Evolutionary conservation across 2,329 filamentous ascomycete genomes (phyloP).

Genomic region (Verticillium dahliae): DNA sequence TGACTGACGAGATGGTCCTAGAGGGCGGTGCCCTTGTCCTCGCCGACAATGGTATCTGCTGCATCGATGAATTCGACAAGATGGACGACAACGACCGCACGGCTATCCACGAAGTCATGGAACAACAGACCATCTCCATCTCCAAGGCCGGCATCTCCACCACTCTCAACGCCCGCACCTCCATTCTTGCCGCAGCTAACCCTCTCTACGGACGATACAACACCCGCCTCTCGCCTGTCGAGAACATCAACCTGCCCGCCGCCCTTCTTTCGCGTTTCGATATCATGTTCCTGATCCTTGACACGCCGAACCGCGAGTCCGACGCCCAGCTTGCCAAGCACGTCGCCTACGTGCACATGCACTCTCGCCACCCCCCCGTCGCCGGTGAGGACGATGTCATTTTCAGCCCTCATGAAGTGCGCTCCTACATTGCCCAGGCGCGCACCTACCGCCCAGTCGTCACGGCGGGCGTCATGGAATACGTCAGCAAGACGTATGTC

Average conservation of each 20-base stretch:
- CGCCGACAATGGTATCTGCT: slow-evolving; percentile 79
- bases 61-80: slow-evolving; percentile 84
- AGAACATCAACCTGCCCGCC: slow-evolving; percentile 99
- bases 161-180: slow-evolving; percentile 91
- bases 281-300: slow-evolving; percentile 90
- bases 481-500: slow-evolving; percentile 96
- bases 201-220: slow-evolving; percentile 98
- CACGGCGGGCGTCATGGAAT: slow-evolving; percentile 80
- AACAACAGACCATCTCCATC: slow-evolving; percentile 81
- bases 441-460: slow-evolving; percentile 84
- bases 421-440: slow-evolving; percentile 91
- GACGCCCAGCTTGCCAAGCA: slow-evolving; percentile 94
- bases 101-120: slow-evolving; percentile 83
- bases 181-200: slow-evolving; percentile 92
- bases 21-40: slow-evolving; percentile 75
- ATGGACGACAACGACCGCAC: slow-evolving; percentile 81
- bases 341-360: slow-evolving; percentile 95
- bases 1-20: slow-evolving; percentile 79
- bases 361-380: slow-evolving; percentile 81
- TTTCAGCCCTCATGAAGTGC: slow-evolving; percentile 88
- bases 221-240: slow-evolving; percentile 90
- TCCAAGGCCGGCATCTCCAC: slow-evolving; percentile 66
- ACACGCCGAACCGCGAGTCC: slow-evolving; percentile 81
- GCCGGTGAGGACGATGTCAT: slow-evolving; percentile 51
- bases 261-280: slow-evolving; percentile 96